These are phyloP conservation scores for Biancaea sappan DNA, from an alignment of 306 rosid genomes.

Conservation along the genomic window DNA sequence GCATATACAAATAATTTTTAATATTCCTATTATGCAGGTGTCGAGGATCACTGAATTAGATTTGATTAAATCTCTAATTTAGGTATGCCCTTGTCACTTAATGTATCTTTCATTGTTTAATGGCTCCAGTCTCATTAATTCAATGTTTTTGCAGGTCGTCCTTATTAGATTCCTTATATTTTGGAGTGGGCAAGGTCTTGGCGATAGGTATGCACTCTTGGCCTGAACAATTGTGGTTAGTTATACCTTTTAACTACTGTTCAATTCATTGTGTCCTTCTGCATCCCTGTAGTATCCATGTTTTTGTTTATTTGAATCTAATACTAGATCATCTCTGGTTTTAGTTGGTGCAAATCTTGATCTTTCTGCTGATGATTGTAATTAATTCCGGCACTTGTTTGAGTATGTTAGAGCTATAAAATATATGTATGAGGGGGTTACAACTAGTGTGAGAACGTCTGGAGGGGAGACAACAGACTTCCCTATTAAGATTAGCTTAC, in stretches of 20 bases:
- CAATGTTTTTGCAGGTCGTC: conserved; percentile 30
- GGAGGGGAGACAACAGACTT: too few species aligned
- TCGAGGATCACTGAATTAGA: conserved; percentile 90
- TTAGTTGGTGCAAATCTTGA: conserved; percentile 13
- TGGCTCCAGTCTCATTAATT: conserved; percentile 7
- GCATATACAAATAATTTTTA: conserved; percentile 2
- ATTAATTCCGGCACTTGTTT: background rate
- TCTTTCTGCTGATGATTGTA: background rate
- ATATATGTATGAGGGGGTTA: too few species aligned
- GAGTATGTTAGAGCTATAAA: too few species aligned
- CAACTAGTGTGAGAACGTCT: too few species aligned
- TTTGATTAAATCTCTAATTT: conserved; percentile 29
- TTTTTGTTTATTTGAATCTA: conserved; percentile 18
- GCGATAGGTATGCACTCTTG: conserved; percentile 42
- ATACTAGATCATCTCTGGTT: conserved; percentile 10
- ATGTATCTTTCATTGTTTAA: conserved; percentile 28
- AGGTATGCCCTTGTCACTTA: conserved; percentile 44
- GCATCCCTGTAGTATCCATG: conserved; percentile 20
- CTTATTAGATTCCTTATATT: conserved; percentile 10
- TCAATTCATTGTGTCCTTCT: conserved; percentile 28
- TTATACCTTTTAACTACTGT: conserved; percentile 11
- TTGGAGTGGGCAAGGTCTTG: conserved; percentile 32
- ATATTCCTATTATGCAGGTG: conserved; percentile 59
- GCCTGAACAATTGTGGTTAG: conserved; percentile 14
- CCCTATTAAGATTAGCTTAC: too few species aligned